Percentiles rank a stretch among this genome's conserved stretches.
Conservation (phyloP, 495 filamentous ascomycete species). For the Penicillium atrosanguineum region DNA sequence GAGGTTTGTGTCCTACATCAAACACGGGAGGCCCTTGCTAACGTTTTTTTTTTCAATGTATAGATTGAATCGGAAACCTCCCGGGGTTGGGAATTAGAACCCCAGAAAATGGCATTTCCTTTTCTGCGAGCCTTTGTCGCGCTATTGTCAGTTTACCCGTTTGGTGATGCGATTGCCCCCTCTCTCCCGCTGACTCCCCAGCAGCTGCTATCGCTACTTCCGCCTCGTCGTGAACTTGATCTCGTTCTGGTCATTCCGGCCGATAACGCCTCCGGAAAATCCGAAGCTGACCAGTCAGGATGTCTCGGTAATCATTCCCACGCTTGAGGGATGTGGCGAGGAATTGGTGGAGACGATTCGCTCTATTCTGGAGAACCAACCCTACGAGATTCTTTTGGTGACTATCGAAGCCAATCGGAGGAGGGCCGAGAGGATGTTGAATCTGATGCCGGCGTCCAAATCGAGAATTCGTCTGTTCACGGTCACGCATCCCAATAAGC, state of each 20-base stretch:
- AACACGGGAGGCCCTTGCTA: background rate
- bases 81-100: background rate
- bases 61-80: background rate
- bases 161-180: background rate
- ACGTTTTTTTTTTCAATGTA: background rate
- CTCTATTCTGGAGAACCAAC: conserved; percentile 55
- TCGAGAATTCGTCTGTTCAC: conserved; percentile 51
- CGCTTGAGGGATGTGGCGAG: conserved; percentile 60
- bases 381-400: conserved; percentile 58
- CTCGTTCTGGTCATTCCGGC: conserved; percentile 63
- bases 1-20: background rate
- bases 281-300: conserved; percentile 64
- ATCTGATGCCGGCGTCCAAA: conserved; percentile 50
- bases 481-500: conserved; percentile 70
- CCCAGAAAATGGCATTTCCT: conserved; percentile 38
- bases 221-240: conserved; percentile 64
- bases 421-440: conserved; percentile 51
- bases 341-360: conserved; percentile 59
- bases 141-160: conserved; percentile 43
- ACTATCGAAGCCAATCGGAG: conserved; percentile 63
- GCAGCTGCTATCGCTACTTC: conserved; percentile 59
- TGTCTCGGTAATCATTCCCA: conserved; percentile 73
- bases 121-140: conserved; percentile 47
- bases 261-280: conserved; percentile 58
- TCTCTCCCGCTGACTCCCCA: conserved; percentile 12